These are phyloP conservation scores for Zasmidium angulare DNA, from an alignment of 2,329 filamentous ascomycete genomes.

Conservation along the genomic window DNA sequence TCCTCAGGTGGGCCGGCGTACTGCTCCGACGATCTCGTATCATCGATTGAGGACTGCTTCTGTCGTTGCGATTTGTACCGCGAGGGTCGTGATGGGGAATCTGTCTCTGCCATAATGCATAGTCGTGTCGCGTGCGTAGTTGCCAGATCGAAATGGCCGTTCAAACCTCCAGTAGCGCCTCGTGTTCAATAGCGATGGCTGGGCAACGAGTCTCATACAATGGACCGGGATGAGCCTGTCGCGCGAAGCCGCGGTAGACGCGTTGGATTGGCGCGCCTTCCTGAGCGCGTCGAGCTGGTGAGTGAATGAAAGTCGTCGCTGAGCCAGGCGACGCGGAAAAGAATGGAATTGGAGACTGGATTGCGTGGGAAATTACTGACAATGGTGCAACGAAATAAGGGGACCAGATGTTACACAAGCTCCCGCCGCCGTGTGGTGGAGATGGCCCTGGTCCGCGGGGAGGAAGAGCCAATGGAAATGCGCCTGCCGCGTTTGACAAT, in stretches of 20 bases:
- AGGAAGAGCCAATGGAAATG: not conserved
- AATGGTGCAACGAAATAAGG: not conserved
- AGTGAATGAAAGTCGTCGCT: not conserved
- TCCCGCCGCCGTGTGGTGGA: not conserved
- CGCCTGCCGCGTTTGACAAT: not conserved
- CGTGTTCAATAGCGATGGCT: not conserved
- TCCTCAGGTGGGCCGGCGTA: conserved; percentile 18
- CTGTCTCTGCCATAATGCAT: conserved; percentile 22
- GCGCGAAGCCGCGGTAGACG: not conserved
- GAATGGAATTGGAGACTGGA: not conserved
- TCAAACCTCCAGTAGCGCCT: not conserved
- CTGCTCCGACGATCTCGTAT: conserved; percentile 5
- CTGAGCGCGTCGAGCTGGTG: not conserved
- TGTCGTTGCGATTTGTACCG: conserved; percentile 23
- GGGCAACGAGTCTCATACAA: not conserved
- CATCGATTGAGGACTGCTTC: conserved; percentile 15
- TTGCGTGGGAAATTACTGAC: not conserved
- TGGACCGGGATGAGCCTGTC: not conserved
- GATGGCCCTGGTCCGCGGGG: not conserved
- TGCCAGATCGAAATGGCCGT: not conserved
- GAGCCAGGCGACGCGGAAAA: not conserved
- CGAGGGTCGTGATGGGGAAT: conserved; percentile 14
- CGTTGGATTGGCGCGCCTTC: not conserved
- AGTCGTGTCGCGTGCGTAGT: not conserved
- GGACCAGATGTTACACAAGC: not conserved